Evolutionary conservation across 2,329 filamentous ascomycete species (phyloP), one percentile per base, ranked within the genome.

Genomic region (Aotearoamyces nothofagi): DNA sequence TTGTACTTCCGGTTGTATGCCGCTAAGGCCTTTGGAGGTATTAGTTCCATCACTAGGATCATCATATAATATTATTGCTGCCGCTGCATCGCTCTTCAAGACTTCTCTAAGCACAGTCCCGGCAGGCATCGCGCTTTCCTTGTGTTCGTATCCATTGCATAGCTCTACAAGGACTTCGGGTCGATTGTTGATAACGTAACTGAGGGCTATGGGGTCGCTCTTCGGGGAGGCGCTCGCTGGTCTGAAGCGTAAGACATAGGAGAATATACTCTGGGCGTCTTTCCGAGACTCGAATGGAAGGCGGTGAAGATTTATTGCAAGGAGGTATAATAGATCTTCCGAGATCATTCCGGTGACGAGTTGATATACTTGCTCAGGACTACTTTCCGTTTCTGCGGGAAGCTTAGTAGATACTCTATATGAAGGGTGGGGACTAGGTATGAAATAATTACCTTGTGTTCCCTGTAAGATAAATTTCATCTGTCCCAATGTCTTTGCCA

Each of bases 211-310:
- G 1, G 84, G 83, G 37, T 92, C 82, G 40, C 65, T 69, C 45
- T 74, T 72, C 9, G 68, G 63, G 12, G 75, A 71, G 2, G 67
- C 69, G 24, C 67, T 69, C 8, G 71, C 62, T 5, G 78, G 78
- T 39, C 81, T 80, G 61, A 90, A 94, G 40, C 86, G 81, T 51
- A 94, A 83, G 41, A 92, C 79, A 52, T 87, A 90, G 22, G 84
- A 93, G 58, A 96, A 90, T 50, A 94, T 90, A 38, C 90, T 81
- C 52, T 94, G 87, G 9, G 82, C 81, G 49, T 94, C 87, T 60
- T 94, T 96, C 47, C 87, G 77, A 20, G 86, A 82, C 59, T 98
- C 90, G 60, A 98, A 98, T 1, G 87, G 84, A 4, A 98, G 68
- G 29, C 77, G 71, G 54, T 82, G 74, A 25, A 98, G 78, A 48